Conservation (phyloP, 2,329 filamentous ascomycete genomes). For the Phialophora verrucosa region DNA sequence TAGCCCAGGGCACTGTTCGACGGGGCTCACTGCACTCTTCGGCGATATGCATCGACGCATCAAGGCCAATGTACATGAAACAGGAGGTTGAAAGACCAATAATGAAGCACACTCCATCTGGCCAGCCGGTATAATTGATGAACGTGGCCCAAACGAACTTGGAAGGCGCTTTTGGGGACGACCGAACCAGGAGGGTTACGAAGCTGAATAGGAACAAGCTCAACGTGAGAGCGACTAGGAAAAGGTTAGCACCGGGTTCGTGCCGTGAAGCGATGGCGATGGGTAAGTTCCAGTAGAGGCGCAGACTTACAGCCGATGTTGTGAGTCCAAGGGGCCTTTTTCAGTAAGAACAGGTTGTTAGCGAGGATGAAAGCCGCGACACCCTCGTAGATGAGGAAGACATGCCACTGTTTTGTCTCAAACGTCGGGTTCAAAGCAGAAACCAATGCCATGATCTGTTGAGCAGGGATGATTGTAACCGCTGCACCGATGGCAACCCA, state of each 20-base stretch:
- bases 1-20: conserved; percentile 46
- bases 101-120: conserved; percentile 40
- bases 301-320: conserved; percentile 23
- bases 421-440: conserved; percentile 33
- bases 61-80: conserved; percentile 35
- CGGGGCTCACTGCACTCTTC: conserved; percentile 50
- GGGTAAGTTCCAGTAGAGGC: not conserved
- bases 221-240: conserved; percentile 37
- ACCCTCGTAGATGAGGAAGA: conserved; percentile 38
- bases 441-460: conserved; percentile 37
- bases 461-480: conserved; percentile 40
- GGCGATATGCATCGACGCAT: conserved; percentile 49
- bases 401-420: conserved; percentile 36
- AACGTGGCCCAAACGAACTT: conserved; percentile 35
- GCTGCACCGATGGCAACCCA: conserved; percentile 40
- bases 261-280: not conserved
- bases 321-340: conserved; percentile 19
- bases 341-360: conserved; percentile 38
- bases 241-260: not conserved
- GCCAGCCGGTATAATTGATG: conserved; percentile 37
- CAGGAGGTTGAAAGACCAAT: conserved; percentile 40
- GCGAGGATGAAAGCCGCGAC: conserved; percentile 32
- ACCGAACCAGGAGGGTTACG: conserved; percentile 42
- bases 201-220: conserved; percentile 42
- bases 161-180: conserved; percentile 23